Base-by-base conservation (phyloP, 345 rosid species). In the Arabidopsis suecica region DNA sequence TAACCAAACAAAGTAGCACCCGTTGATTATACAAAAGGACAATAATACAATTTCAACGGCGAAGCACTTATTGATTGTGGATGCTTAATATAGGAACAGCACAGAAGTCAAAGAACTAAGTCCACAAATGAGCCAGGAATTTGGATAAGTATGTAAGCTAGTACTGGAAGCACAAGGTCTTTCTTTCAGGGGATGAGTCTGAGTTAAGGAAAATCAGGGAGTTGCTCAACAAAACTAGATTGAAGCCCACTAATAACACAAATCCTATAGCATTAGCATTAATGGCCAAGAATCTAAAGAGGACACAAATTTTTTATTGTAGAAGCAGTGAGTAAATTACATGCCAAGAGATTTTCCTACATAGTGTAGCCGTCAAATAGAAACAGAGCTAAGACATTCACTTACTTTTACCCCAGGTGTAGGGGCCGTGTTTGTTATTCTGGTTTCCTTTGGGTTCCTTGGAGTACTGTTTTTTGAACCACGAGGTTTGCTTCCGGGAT, bases 391-490 rank as follows among this genome's bases (percentile, higher is more conserved):
- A 65, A 59, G 62, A n/a, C 25, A 50, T 51, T 61, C 48, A 44
- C 91, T 87, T 88, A 91, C 98, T 86, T 86, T 75, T 77, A 68
- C 84, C 80, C 72, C 69, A 47, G 41, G 28, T 73, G 20, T 69
- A 75, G 37, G 69, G 51, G 62, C 85, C 83, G 54, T 78, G 78
- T 78, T 79, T 86, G 69, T 77, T 78, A 69, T 75, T 77, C 69
- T 34, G 9, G 7, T 79, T 79, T 23, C 71, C 82, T 78, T 78
- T 80, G 10, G 88, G 58, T 61, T 88, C 86, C 73, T 62, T 86
- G 13, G 62, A 48, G 62, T 80, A 81, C 25, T 86, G 79, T 16
- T 82, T 84, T 72, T 76, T 85, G 74, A 84, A 89, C 97, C 97
- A 86, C 0, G 97, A 86, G 47, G 78, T 48, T 11, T 72, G 85